A percentile compares a stretch with the other conserved stretches of the same genome.
Evolutionary conservation across 805 yeast genomes (phyloP).

Genomic region (Pichia rugopelliculosa): DNA sequence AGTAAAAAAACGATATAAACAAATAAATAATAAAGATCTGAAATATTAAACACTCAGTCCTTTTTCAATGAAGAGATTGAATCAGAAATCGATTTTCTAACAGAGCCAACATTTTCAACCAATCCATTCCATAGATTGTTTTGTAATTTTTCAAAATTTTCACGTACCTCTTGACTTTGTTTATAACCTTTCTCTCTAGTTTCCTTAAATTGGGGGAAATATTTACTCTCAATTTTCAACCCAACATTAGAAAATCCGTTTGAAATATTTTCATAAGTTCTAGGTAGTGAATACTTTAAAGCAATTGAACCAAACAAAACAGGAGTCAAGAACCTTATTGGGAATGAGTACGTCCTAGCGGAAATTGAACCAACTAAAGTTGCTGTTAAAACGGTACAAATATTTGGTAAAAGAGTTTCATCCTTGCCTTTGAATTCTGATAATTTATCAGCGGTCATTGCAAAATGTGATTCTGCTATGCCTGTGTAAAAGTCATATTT

Average conservation of each 20-base stretch:
- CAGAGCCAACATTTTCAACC: conserved; percentile 7
- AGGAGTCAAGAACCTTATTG: conserved; percentile 46
- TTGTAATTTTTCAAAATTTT: not conserved
- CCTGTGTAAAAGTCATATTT: conserved; percentile 41
- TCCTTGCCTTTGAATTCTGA: conserved; percentile 40
- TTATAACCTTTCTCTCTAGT: conserved; percentile 15
- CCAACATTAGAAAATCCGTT: conserved; percentile 19
- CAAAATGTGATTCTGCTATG: conserved; percentile 39
- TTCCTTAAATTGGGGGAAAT: conserved; percentile 32
- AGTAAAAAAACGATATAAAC: not conserved
- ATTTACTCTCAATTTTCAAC: conserved; percentile 22
- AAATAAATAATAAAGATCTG: no score
- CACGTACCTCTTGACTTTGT: not conserved
- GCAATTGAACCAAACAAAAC: conserved; percentile 40
- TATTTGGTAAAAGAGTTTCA: conserved; percentile 50
- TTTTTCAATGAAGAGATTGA: not conserved
- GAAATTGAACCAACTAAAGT: conserved; percentile 51
- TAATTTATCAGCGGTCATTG: conserved; percentile 26
- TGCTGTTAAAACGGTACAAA: conserved; percentile 47
- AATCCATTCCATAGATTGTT: conserved; percentile 8
- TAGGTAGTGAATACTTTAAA: conserved; percentile 43
- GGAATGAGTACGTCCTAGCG: conserved; percentile 39
- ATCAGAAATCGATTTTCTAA: conserved; percentile 7
- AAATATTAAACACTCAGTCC: conserved; percentile 1
- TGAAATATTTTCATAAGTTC: conserved; percentile 33